These are phyloP conservation scores for Euphrasia confusa DNA, from an alignment of 257 asterid species.

Conservation along the genomic window DNA sequence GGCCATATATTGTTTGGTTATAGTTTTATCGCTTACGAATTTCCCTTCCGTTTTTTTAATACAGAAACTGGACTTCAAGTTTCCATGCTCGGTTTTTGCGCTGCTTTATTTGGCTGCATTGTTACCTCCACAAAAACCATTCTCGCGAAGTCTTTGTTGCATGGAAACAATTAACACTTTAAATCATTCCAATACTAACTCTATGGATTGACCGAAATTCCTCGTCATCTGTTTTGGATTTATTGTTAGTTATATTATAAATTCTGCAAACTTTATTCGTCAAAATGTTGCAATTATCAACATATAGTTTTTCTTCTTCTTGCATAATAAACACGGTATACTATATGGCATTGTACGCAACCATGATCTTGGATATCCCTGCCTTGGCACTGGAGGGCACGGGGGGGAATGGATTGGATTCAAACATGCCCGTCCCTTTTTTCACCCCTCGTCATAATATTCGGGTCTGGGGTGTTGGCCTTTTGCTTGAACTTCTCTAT, in stretches of 20 bases:
- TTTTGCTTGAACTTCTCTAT: constrained; percentile 92
- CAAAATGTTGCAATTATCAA: not conserved
- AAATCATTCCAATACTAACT: no score
- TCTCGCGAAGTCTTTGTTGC: constrained; percentile 74
- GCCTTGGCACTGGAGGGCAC: constrained; percentile 80
- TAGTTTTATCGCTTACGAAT: no score
- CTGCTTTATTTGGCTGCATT: constrained; percentile 77
- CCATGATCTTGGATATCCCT: constrained; percentile 82
- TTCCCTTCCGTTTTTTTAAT: not conserved
- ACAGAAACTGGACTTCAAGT: constrained; percentile 68
- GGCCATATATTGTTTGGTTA: no score
- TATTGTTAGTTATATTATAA: no score
- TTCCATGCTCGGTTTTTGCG: constrained; percentile 65
- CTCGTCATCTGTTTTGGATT: constrained; percentile 17
- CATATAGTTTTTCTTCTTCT: constrained; percentile 6
- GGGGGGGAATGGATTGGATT: constrained; percentile 76
- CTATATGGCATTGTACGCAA: constrained; percentile 96
- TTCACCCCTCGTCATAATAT: constrained; percentile 60
- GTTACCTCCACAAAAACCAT: constrained; percentile 83
- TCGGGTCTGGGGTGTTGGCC: constrained; percentile 86
- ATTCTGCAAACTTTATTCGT: no score
- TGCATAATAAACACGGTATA: constrained; percentile 91
- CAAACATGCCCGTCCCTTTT: constrained; percentile 48
- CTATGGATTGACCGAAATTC: no score
- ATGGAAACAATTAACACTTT: constrained; percentile 44